Base-by-base conservation (phyloP, 176 grass and related monocot genomes). In the Phoenix dactylifera region DNA sequence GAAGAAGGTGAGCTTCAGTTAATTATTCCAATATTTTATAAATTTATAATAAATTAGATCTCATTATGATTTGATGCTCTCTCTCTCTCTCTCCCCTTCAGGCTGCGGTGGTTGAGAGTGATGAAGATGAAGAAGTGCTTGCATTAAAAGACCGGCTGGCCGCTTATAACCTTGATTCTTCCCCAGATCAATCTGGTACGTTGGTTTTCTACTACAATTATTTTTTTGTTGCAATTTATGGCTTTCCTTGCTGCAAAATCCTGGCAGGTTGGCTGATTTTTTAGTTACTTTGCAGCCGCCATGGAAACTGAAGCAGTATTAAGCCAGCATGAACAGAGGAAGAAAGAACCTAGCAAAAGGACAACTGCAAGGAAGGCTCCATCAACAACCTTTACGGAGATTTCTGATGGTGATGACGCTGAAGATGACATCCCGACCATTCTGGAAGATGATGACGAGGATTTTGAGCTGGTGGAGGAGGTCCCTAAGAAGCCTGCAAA, bases 141-240 rank as follows among this genome's bases (percentile, higher is more conserved):
- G 7, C 39, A 6, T 35, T 97, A 15, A 85, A 82, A 69, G 75
- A 75, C 2, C 74, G 72, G 5, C 51, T 91, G 26, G 87, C 83
- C 14, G 51, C 51, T 53, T 63, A 76, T 61, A 82, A 22, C 50
- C 19, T 87, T 18, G 63, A 74, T 6, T 72, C 75, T 15, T 76
- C 74, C 62, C 66, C 78, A 0, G 74, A 82, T 59, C 16, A 63
- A 59, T 44, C 50, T 79, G 82, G 67, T 85, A 83, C 50, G 35
- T 12, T 39, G 28, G 35, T 39, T 39, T 39, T 12, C 35, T 10
- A 7, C 35, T 30, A 12, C 7, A 10, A 12, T 10, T 20, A 20
- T 20, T 20, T 26, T 26, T 39, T 12, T 10, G 9, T 39, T 39
- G 32, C 32, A 39, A 39, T 9, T 10, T 39, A 39, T 39, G 35